Base-by-base conservation (phyloP, 352 stramenopile species). In the Phytophthora cactorum region DNA sequence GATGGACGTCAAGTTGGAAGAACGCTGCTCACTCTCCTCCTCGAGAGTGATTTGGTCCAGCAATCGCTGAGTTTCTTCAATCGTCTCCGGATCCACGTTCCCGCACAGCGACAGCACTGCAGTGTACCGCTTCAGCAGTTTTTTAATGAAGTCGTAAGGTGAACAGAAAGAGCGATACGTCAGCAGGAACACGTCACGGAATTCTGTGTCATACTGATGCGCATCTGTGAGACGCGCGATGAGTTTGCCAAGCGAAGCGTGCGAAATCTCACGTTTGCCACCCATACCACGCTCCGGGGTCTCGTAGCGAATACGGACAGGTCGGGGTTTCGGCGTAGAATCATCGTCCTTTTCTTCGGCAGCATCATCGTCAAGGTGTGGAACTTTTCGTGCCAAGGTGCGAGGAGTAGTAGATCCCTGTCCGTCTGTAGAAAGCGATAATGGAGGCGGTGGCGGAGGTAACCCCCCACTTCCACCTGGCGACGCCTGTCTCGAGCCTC, bases 101-200 rank as follows among this genome's bases (percentile, higher is more conserved):
- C 68, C 72, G 34, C 82, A 90, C 3, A 94, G 52, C 7, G 78
- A 87, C 6, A 91, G 59, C 44, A 94, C 86, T 0, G 86, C 88
- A 3, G 72, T 90, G 67, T 96, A 96, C 8, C 88, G 78, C 65
- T 96, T 96, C 69, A 91, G 77, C 14, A 96, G 75, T 60, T 96
- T 96, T 72, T 95, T 95, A 53, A 96, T 81, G 39, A 96, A 93
- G 46, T 96, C 88, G 51, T 95, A 95, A 2, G 87, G 78, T 9
- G 86, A 87, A 43, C 86, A 94, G 66, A 95, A 94, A 31, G 83
- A 89, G 5, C 82, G 78, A 68, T 83, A 96, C 51, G 86, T 96
- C 17, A 96, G 71, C 55, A 96, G 51, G 57, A 96, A 96, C 17
- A 92, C 77, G 50, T 96, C 86, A 28, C 88, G 86, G 65, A 96